Evolutionary conservation across 768 basidiomycete genomes (phyloP), one percentile per base, ranked within the genome.

Genomic region (Hirschioporus abietinus): DNA sequence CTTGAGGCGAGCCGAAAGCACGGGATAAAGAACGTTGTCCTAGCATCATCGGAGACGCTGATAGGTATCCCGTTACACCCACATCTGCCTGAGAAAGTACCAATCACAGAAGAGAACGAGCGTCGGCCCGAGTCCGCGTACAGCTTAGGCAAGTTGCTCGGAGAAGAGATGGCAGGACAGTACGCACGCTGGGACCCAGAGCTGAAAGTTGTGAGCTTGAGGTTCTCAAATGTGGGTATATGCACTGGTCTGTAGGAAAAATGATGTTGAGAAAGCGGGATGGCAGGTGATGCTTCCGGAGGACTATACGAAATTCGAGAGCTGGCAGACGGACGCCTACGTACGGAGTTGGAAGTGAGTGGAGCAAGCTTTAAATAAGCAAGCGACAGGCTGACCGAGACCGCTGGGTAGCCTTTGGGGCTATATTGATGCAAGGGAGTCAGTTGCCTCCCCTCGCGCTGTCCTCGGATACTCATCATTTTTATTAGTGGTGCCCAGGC

Each of bases 1-100:
- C 71, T 72, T 36, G 72, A 72, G 65, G 72, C 72, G n/a, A 65
- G 67, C 30, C 66, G 72, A 26, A 72, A 72, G 67, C 66, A 69
- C 61, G 65, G 71, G 25, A 72, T 72, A 60, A 71, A 66, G 58
- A 72, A 72, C 63, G 64, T 70, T 12, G 65, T 72, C 25, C 64
- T 69, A 20, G 71, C 71, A 25, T 70, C 69, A 17, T 69, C 68
- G 30, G 71, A 70, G 60, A 71, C 71, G 24, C 70, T 71, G 58
- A 70, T 68, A 59, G 71, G 71, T 30, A 66, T 71, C 26, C 71
- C 71, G n/a, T 70, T 71, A 34, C 67, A 69, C 57, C 71, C 71
- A 20, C 65, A 69, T 20, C 57, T 62, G 18, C 71, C 71, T 9
- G 70, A 60, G 63, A 64, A 17, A 18, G 63, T 72, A 20, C 71